Base-by-base conservation (phyloP, 768 basidiomycete species). In the Kwoniella heveanensis region DNA sequence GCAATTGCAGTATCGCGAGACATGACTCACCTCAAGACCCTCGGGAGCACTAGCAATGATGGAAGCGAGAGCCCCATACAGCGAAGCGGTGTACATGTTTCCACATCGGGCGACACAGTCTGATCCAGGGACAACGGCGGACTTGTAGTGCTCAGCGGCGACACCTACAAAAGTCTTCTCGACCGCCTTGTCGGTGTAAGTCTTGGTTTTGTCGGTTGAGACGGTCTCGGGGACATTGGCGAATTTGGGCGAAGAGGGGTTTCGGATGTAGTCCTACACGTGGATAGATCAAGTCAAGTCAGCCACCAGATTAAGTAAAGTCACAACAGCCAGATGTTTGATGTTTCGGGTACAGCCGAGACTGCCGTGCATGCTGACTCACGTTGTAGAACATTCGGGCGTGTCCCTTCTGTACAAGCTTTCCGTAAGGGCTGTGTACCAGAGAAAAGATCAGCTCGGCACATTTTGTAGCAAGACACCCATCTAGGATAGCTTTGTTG, bases 81-180 rank as follows among this genome's bases (percentile, higher is more conserved):
- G 84, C 17, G 92, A 94, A 15, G 89, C 96, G 13, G 96, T 95
- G 85, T 99, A 97, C 89, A 93, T 95, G 87, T 99, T 98, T 15
- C 96, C 96, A 68, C 95, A 86, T 49, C 93, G 88, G 77, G 87
- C 86, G 26, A 93, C 92, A 83, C 88, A 90, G 60, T 88, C 86
- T 87, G 95, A 93, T 25, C 84, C 85, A 8, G 92, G 90, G 67
- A 86, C 86, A 21, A 92, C 89, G 76, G 88, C 88, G 66, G 85
- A 82, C 62, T 85, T 84, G 82, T 92, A 96, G 21, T 85, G 84
- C 8, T 84, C 80, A 78, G 92, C 91, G 60, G 89, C 88, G 60
- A 88, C 83, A n/a, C 80, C 82, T 53, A 96, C 86, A 82, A 99
- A 96, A 7, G 89, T 87, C 85, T 97, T 97, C 81, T 99, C 96